These are phyloP conservation scores for Lyophyllum shimeji DNA, from an alignment of 768 basidiomycete species.

Conservation along the genomic window DNA sequence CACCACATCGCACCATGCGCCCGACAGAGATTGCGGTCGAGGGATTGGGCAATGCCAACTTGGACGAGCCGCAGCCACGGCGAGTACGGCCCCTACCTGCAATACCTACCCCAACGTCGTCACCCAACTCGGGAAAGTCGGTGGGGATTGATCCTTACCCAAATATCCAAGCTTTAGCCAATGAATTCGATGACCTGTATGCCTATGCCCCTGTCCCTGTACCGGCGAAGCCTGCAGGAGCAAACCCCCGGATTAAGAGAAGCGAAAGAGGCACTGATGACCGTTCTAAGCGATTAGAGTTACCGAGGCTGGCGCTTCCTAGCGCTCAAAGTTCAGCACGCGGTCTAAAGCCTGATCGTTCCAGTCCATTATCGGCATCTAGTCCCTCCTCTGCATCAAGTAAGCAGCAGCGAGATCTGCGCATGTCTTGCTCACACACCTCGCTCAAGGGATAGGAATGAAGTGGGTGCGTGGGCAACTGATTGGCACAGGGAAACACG, in stretches of 20 bases:
- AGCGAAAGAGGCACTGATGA: background rate
- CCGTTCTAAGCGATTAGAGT: background rate
- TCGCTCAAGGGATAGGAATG: slow-evolving; percentile 75
- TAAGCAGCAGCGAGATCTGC: slow-evolving; percentile 10
- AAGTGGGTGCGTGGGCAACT: slow-evolving; percentile 98
- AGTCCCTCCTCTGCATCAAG: slow-evolving; percentile 9
- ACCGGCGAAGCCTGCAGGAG: background rate
- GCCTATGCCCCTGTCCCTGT: slow-evolving; percentile 1
- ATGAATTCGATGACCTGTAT: slow-evolving; percentile 17
- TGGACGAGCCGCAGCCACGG: slow-evolving; percentile 13
- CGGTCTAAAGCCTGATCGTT: background rate
- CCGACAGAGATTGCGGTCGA: slow-evolving; percentile 8
- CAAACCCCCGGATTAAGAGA: background rate
- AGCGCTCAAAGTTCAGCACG: background rate
- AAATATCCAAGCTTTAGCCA: slow-evolving; percentile 5
- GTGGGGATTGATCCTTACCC: slow-evolving; percentile 7
- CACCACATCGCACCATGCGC: slow-evolving; percentile 6
- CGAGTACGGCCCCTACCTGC: slow-evolving; percentile 21
- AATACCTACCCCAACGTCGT: slow-evolving; percentile 17
- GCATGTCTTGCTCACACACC: slow-evolving; percentile 5
- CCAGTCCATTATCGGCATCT: background rate
- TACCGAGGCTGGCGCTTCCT: background rate
- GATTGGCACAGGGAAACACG: slow-evolving; percentile 95
- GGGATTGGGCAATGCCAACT: background rate
- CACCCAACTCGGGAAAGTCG: slow-evolving; percentile 5